Conservation (phyloP, 2,329 filamentous ascomycete species). For the Alternaria triticimaculans region DNA sequence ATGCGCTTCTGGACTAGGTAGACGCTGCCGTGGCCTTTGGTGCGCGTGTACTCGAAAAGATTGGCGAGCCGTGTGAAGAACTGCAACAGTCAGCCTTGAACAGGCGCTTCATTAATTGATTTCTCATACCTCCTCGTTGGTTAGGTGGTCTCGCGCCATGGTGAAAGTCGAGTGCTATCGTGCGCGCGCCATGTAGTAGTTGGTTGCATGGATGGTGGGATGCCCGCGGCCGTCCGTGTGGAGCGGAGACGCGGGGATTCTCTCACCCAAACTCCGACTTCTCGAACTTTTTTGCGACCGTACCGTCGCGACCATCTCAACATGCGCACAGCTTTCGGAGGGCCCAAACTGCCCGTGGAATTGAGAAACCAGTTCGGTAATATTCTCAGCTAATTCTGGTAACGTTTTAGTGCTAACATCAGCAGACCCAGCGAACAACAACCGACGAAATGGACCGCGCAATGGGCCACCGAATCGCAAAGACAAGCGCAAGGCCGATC, state of each 20-base stretch:
- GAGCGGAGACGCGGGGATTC: conserved; percentile 30
- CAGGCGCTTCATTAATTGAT: conserved; percentile 22
- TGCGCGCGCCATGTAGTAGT: conserved; percentile 27
- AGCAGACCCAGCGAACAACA: conserved; percentile 37
- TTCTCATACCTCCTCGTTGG: conserved; percentile 65
- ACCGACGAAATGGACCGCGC: conserved; percentile 32
- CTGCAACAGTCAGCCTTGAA: conserved; percentile 51
- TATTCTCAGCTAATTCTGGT: conserved; percentile 6
- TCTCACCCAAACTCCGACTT: conserved; percentile 32
- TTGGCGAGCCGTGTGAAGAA: conserved; percentile 74
- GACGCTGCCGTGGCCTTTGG: conserved; percentile 75
- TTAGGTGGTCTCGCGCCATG: conserved; percentile 62
- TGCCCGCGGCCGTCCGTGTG: conserved; percentile 22
- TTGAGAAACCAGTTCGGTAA: conserved; percentile 53
- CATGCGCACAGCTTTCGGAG: conserved; percentile 49
- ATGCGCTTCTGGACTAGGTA: conserved; percentile 78
- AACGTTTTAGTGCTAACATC: conserved; percentile 5
- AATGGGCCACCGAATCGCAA: conserved; percentile 58
- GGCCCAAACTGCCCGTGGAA: conserved; percentile 55
- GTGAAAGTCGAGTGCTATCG: conserved; percentile 32
- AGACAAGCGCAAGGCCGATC: conserved; percentile 71
- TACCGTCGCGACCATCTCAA: conserved; percentile 21
- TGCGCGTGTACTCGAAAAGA: conserved; percentile 71
- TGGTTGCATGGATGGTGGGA: conserved; percentile 25
- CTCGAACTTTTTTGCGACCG: conserved; percentile 40